Evolutionary conservation across 441 rosid genomes (phyloP), one percentile per base, ranked within the genome.

Genomic region (Erysimum cheiri): DNA sequence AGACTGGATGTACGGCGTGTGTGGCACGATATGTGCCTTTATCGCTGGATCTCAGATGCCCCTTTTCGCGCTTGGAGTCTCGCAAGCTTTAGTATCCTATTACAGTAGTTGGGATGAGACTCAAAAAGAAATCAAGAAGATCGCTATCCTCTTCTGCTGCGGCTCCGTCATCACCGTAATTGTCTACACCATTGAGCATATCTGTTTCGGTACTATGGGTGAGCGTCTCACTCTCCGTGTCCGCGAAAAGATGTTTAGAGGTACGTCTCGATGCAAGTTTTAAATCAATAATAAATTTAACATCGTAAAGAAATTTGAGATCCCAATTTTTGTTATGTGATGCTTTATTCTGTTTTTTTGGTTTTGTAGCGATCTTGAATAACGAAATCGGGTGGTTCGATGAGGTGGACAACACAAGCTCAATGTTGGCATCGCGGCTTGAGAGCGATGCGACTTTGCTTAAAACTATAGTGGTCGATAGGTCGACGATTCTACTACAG

Each of bases 371-470:
- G 43, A 88, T 93, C 60, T 74, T 93, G 85, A 89, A 75, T 73
- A 93, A 93, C 41, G 98, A 93, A 77, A 87, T 93, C 0, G 98
- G 96, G 52, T 93, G 98, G 98, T 93, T 93, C 13, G 98, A 93
- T 59, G 94, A 91, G 39, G 63, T 80, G 41, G 84, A 87, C 80
- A 87, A 91, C 77, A 75, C 93, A 47, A 93, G 97, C 73, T 82
- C 89, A 9, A 86, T 89, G 91, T 91, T 93, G 8, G 83, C 94
- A 1, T 87, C 98, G 1, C 85, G 86, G 62, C 90, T 93, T 6
- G 97, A 89, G 77, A 79, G 84, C 5, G 98, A 93, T 64, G 94
- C 96, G 4, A 91, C 97, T 15, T 78, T 93, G 71, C 74, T 93
- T 66, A 64, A 84, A 48, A 83, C 85, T 3, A 81, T 93, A 60